Base-by-base conservation (phyloP, 495 filamentous ascomycete species). In the Penicillium robsamsonii region DNA sequence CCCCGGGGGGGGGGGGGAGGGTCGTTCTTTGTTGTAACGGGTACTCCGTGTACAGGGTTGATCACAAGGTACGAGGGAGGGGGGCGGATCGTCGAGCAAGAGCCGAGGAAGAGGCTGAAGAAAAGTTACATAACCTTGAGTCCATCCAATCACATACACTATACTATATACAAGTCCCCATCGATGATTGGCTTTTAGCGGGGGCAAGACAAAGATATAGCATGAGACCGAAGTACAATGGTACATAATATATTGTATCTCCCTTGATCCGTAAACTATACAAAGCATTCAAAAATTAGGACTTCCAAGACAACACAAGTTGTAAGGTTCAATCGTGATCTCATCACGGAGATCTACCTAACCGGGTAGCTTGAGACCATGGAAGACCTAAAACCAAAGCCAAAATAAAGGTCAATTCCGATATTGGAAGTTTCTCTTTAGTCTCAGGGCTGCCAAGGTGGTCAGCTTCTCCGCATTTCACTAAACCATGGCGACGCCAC, bases 401-500 rank as follows among this genome's bases (percentile, higher is more conserved):
- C 44, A 27, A 15, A 47, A 27, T 8, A 22, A 18, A 15, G 13
- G 2, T 15, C 25, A 27, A n/a, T 33, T 17, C 45, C 45, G 17
- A 18, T n/a, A 7, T 27, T 4, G 25, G 25, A 27, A 27, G 25
- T 27, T 47, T 50, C 15, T 10, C 47, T 13, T 40, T 13, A 20
- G 33, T 50, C 25, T 33, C 33, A 42, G 17, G 27, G 22, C 22
- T 22, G 22, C 22, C 2, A 1, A 22, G 5, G 50, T 58, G 54
- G 41, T 49, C 18, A 27, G 13, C 24, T 55, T 65, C 64, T 67
- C 64, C 64, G 62, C 64, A 67, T 62, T 59, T 41, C 46, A 38
- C 20, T 33, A 22, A 37, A 17, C 53, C 49, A 57, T 45, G 30
- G 17, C 50, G 27, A 45, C 47, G 60, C 52, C 57, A 47, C 38